Percentiles rank a stretch among this genome's conserved stretches.
Evolutionary conservation across 805 yeast species (phyloP).

Genomic region (Schizosaccharomyces lindneri): DNA sequence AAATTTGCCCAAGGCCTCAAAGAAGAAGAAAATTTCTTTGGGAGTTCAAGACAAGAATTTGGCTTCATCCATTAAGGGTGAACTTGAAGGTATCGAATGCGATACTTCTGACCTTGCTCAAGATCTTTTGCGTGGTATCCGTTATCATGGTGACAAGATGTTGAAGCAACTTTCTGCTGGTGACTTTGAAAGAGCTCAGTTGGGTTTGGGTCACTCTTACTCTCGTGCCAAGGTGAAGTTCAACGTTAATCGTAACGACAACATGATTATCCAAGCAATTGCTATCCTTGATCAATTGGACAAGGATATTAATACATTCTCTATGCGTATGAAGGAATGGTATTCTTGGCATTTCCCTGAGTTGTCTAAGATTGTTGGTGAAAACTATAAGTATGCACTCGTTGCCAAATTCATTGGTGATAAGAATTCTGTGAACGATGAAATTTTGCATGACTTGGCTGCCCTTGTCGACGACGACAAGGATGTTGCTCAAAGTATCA

Average conservation of each 20-base stretch:
- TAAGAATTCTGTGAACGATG: conserved; percentile 45
- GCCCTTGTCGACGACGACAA: conserved; percentile 79
- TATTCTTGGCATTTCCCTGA: conserved; percentile 98
- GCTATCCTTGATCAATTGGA: conserved; percentile 92
- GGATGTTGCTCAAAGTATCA: conserved; percentile 68
- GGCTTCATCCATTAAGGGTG: conserved; percentile 90
- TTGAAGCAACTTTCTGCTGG: conserved; percentile 81
- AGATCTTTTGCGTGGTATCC: conserved; percentile 83
- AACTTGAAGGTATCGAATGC: conserved; percentile 72
- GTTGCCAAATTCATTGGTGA: conserved; percentile 64
- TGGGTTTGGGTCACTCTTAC: conserved; percentile 97
- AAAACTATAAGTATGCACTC: conserved; percentile 66
- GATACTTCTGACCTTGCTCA: conserved; percentile 77
- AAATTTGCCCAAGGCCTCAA: conserved; percentile 60
- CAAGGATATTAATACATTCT: conserved; percentile 90
- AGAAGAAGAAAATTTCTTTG: conserved; percentile 35
- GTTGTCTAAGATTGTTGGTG: conserved; percentile 72
- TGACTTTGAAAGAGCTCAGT: conserved; percentile 91
- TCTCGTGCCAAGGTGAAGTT: conserved; percentile 98
- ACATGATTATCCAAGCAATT: conserved; percentile 96
- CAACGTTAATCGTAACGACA: conserved; percentile 93
- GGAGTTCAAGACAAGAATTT: conserved; percentile 87
- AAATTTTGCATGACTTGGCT: conserved; percentile 58
- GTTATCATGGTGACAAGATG: conserved; percentile 70
- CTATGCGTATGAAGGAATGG: conserved; percentile 96